Evolutionary conservation across 768 basidiomycete species (phyloP), one percentile per base, ranked within the genome.

Genomic region (Leucocoprinus sp.): DNA sequence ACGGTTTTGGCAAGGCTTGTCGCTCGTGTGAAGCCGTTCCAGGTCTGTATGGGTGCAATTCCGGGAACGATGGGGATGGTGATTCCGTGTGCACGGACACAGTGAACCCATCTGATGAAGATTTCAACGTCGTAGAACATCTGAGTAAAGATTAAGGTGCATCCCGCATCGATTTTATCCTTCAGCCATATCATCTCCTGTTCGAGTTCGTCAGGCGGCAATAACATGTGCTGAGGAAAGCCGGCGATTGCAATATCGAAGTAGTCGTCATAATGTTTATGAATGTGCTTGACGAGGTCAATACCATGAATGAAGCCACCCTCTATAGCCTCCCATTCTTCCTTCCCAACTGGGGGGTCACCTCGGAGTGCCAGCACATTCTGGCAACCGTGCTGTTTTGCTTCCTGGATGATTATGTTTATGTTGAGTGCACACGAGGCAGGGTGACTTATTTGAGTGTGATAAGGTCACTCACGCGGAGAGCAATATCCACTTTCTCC

Each of bases 81-180:
- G 60, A 93, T 92, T 5, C 91, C 92, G 0, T 84, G 88, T 8
- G 72, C 85, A 48, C 92, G 79, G 24, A 91, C 79, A 35, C 77
- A 69, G 50, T 79, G 80, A 31, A 88, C 93, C 96, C 96, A 99
- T 40, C 73, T 71, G 57, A 96, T 80, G 68, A 99, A 98, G 55
- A 98, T 59, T 26, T 89, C 76, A 38, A 84, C 82, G 55, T 96
- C 93, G 66, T 93, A 96, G 69, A 97, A 97, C 90, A 97, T 92
- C 64, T 97, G 93, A 0, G 93, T 96, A 70, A 97, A 96, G 64
- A 97, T 96, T 67, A 95, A 89, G 60, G 80, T 74, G 50, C 83
- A 87, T 29, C 93, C 93, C 8, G 81, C 86, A 52, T 95, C 92
- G 48, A 93, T 67, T 64, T 97, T 97, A 52, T 87, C 82, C 65